A percentile compares a stretch with the other conserved stretches of the same genome.
Evolutionary conservation across 805 yeast genomes (phyloP).

Genomic region (Kurtzmaniella fragi): DNA sequence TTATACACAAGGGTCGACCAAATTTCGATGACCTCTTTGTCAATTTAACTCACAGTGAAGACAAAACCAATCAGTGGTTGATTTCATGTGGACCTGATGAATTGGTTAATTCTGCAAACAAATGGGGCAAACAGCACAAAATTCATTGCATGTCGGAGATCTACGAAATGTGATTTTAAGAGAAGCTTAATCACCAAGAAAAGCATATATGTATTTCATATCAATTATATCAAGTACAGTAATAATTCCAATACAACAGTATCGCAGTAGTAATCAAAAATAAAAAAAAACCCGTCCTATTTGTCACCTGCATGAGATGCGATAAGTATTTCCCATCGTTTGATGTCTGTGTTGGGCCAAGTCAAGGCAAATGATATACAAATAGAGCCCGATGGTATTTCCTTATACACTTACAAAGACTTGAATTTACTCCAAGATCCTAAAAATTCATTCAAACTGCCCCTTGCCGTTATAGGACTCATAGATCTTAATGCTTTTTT

Average conservation of each 20-base stretch:
- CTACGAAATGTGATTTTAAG: constrained; percentile 24
- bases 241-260: no score
- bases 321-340: not conserved
- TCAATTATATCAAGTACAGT: no score
- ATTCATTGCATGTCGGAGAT: constrained; percentile 41
- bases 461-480: constrained; percentile 76
- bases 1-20: constrained; percentile 40
- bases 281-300: not conserved
- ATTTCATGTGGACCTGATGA: constrained; percentile 55
- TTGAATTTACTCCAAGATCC: constrained; percentile 44
- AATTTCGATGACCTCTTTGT: constrained; percentile 27
- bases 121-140: constrained; percentile 30
- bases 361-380: not conserved
- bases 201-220: no score
- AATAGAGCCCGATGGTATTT: constrained; percentile 10
- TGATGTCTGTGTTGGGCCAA: not conserved
- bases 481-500: constrained; percentile 93
- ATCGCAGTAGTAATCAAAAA: no score
- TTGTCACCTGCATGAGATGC: not conserved
- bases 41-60: constrained; percentile 20
- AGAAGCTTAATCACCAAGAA: no score
- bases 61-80: constrained; percentile 43
- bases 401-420: constrained; percentile 46
- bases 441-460: constrained; percentile 50
- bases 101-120: constrained; percentile 35